These are phyloP conservation scores for Stachybotrys elegans DNA, from an alignment of 2,329 filamentous ascomycete species.

Conservation along the genomic window DNA sequence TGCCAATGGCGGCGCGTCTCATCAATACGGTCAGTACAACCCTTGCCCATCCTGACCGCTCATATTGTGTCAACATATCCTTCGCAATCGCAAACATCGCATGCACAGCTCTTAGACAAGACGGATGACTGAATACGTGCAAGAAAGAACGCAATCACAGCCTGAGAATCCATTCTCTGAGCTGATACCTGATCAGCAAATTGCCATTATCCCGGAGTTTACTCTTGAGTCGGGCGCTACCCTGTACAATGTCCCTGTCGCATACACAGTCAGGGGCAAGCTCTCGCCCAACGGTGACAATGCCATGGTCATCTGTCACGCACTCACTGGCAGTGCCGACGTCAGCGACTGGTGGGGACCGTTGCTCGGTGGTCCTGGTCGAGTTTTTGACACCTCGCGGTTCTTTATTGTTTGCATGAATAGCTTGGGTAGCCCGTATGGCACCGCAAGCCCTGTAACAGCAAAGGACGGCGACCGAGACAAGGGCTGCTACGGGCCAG, in stretches of 20 bases:
- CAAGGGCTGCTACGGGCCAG: constrained; percentile 81
- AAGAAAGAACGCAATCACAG: constrained; percentile 64
- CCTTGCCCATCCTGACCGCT: neutral
- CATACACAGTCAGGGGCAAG: constrained; percentile 61
- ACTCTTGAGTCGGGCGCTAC: constrained; percentile 88
- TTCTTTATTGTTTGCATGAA: constrained; percentile 88
- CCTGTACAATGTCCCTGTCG: constrained; percentile 69
- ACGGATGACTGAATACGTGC: constrained; percentile 56
- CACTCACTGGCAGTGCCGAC: constrained; percentile 79
- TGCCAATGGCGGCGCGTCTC: constrained; percentile 12
- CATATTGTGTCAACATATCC: constrained; percentile 4
- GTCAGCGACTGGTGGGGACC: constrained; percentile 88
- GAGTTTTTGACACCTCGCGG: constrained; percentile 73
- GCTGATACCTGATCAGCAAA: constrained; percentile 82
- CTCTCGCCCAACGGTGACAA: constrained; percentile 57
- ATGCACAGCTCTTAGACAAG: constrained; percentile 27
- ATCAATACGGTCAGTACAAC: constrained; percentile 17
- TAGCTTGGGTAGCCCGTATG: constrained; percentile 79
- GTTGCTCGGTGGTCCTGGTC: constrained; percentile 69
- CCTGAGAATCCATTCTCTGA: constrained; percentile 86
- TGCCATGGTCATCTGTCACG: constrained; percentile 76
- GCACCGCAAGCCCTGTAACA: constrained; percentile 83
- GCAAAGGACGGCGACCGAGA: constrained; percentile 73
- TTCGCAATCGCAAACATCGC: constrained; percentile 2
- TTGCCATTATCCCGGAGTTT: constrained; percentile 82